Evolutionary conservation across 306 rosid species (phyloP), one percentile per base, ranked within the genome.

Genomic region (Trifolium dubium): DNA sequence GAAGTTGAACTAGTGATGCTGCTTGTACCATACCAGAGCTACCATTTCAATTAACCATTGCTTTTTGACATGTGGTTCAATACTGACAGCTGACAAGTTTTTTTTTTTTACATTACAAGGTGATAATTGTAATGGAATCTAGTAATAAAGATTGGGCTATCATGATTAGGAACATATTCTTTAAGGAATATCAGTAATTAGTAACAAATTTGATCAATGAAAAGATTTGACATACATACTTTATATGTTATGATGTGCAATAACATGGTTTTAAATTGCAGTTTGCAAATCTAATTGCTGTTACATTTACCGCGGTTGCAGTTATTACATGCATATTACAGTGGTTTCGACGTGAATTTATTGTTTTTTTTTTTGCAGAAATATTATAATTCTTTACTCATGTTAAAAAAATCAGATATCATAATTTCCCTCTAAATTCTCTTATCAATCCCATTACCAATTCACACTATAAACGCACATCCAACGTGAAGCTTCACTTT

Each of bases 31-130:
- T 31, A 60, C 74, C 54, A 13, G 68, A 66, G 31, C 9, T 64
- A 32, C 76, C 69, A 59, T 41, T 44, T 75, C 64, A 53, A 71
- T 17, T 56, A 18, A 28, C 34, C 9, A 67, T 41, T 60, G 19
- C 71, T 41, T 63, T 39, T 72, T 55, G 60, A 66, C 84, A 67
- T 68, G 71, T 80, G 87, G 14, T 49, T 67, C 77, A 5, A 72
- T 39, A 17, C 71, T 61, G 34, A 44, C 80, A 67, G 0, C 74
- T 58, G 30, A 44, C 54, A 43, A 28, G 4, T 10, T 23, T 0
- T 53, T 39, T 53, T 39, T 47, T 70, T 51, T 39, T 49, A 47
- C 35, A 30, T 19, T 51, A 11, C 15, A 51, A 47, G 13, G 17
- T 55, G 17, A 59, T 43, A 41, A 19, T 46, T 62, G 13, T 46